Evolutionary conservation across 306 rosid species (phyloP).

Genomic region (Prunus padus): DNA sequence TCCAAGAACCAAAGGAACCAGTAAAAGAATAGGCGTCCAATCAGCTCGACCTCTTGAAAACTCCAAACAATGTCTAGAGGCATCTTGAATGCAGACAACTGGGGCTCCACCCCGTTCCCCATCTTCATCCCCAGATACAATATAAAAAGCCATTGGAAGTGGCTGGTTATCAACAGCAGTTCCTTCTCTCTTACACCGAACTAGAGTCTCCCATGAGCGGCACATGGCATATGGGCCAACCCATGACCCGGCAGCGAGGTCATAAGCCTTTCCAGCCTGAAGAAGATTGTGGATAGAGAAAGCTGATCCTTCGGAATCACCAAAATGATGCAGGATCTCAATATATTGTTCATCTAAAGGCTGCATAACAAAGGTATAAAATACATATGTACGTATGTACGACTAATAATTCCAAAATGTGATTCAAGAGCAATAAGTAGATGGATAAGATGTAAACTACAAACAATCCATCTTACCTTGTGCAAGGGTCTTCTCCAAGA

Average conservation of each 20-base stretch:
- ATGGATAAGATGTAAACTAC: neutral
- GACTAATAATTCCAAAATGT: neutral
- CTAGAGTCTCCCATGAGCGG: conserved; percentile 89
- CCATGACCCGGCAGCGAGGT: conserved; percentile 95
- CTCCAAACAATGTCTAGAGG: conserved; percentile 67
- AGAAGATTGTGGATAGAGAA: conserved; percentile 93
- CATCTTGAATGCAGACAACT: conserved; percentile 85
- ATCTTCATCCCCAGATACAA: conserved; percentile 97
- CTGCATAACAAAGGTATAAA: conserved; percentile 38
- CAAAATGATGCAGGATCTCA: conserved; percentile 66
- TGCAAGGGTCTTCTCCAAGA: conserved; percentile 69
- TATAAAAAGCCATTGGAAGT: conserved; percentile 87
- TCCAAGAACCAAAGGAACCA: conserved; percentile 99
- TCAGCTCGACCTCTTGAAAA: conserved; percentile 46
- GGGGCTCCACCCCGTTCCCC: conserved; percentile 99
- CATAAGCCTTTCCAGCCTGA: conserved; percentile 80
- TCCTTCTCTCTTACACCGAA: conserved; percentile 47
- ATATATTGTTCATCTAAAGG: conserved; percentile 66
- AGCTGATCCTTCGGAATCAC: conserved; percentile 68
- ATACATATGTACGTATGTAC: neutral
- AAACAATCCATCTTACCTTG: conserved; percentile 53
- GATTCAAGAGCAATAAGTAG: neutral
- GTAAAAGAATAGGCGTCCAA: conserved; percentile 88
- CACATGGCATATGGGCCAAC: conserved; percentile 99
- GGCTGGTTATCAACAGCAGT: conserved; percentile 50